phyloP scores from a whole-genome alignment of 257 asterid genomes.

The Solanum etuberosum region DNA sequence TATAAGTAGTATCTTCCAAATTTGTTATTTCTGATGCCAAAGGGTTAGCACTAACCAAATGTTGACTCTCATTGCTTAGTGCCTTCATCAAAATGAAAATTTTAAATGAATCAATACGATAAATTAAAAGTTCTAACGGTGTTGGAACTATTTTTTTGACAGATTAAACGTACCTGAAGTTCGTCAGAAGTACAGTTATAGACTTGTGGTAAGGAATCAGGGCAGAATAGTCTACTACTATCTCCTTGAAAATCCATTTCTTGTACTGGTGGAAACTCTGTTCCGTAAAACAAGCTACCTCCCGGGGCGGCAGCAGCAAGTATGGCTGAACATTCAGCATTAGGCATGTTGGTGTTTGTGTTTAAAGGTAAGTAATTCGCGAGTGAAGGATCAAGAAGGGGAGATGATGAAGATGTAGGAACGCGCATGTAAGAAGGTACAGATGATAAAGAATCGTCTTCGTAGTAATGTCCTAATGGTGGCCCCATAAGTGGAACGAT shows the following conservation, averaged over 20 bases:
- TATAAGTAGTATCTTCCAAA: conserved; percentile 57
- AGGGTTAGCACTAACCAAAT: conserved; percentile 42
- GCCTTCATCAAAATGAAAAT: conserved; percentile 21
- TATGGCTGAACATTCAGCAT: conserved; percentile 36
- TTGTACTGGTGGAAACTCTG: conserved; percentile 34
- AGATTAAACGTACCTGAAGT: conserved; percentile 45
- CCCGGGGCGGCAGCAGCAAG: conserved; percentile 10
- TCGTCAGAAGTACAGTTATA: conserved; percentile 39
- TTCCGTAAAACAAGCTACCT: conserved; percentile 28
- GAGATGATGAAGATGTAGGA: conserved; percentile 15
- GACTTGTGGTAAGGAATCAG: conserved; percentile 40
- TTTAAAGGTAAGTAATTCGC: conserved; percentile 31
- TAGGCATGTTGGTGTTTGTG: conserved; percentile 24
- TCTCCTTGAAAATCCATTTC: conserved; percentile 65
- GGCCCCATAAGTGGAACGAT: conserved; percentile 29
- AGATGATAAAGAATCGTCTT: conserved; percentile 38
- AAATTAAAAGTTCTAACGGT: background rate
- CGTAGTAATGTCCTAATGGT: conserved; percentile 22
- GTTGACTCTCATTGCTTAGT: conserved; percentile 55
- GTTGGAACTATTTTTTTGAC: background rate
- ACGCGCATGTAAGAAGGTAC: conserved; percentile 29
- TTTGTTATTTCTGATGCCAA: conserved; percentile 67
- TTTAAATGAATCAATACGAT: background rate
- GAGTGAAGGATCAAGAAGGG: conserved; percentile 34
- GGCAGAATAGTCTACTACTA: conserved; percentile 40